Conservation (phyloP, 1,139 yeast species). For the Yarrowia galli region DNA sequence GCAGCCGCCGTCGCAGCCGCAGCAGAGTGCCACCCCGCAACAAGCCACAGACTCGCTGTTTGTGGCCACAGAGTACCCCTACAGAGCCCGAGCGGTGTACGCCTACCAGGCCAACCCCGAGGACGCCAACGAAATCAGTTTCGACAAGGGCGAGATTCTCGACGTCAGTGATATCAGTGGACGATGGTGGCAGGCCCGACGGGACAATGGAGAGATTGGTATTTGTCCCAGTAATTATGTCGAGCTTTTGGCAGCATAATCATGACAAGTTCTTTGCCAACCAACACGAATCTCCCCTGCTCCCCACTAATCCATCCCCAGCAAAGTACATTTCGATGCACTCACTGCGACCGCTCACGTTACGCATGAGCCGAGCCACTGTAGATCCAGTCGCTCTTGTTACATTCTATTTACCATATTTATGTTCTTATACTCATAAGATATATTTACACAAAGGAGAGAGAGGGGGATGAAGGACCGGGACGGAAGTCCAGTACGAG, state of each 20-base stretch:
- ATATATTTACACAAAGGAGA: not conserved
- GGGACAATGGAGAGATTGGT: slow-evolving; percentile 90
- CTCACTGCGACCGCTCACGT: slow-evolving; percentile 24
- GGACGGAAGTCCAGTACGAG: not conserved
- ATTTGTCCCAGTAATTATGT: slow-evolving; percentile 97
- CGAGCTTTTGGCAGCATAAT: slow-evolving; percentile 57
- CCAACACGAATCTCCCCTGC: no score
- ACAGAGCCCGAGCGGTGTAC: slow-evolving; percentile 85
- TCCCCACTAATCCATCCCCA: not conserved
- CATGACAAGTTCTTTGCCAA: no score
- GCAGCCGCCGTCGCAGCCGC: slow-evolving; percentile 9
- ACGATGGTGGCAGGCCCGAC: slow-evolving; percentile 98
- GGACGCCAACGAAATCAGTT: slow-evolving; percentile 91
- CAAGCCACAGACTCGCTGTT: slow-evolving; percentile 44
- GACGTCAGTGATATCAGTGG: slow-evolving; percentile 94
- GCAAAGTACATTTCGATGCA: not conserved
- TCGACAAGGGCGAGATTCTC: slow-evolving; percentile 85
- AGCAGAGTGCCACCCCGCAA: slow-evolving; percentile 13
- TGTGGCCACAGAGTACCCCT: slow-evolving; percentile 66
- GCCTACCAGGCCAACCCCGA: slow-evolving; percentile 92
- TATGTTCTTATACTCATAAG: slow-evolving; percentile 9
- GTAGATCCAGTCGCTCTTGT: slow-evolving; percentile 18
- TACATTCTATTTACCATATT: slow-evolving; percentile 30
- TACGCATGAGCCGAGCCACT: slow-evolving; percentile 3
- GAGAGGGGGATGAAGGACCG: not conserved